Percentiles rank a stretch among this genome's conserved stretches.
phyloP scores from a whole-genome alignment of 129 eudicot genomes.

The Apium graveolens region DNA sequence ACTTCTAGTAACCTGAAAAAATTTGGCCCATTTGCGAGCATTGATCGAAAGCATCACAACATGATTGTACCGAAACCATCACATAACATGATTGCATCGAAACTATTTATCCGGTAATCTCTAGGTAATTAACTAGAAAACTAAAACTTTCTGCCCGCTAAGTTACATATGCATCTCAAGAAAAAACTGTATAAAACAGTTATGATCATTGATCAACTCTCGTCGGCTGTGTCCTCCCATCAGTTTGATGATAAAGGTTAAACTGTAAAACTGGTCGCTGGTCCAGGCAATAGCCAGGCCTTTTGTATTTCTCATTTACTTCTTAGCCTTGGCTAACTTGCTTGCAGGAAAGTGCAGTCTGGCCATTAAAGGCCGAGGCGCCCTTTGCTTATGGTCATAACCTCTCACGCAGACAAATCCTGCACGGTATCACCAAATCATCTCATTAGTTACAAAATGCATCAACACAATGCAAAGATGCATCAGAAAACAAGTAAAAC shows the following conservation, averaged over 20 bases:
- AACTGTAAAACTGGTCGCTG: conserved; percentile 23
- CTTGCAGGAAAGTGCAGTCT: conserved; percentile 80
- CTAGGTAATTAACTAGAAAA: background rate
- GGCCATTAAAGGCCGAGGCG: conserved; percentile 75
- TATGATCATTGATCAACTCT: conserved; percentile 34
- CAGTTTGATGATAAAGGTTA: conserved; percentile 4
- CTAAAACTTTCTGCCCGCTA: conserved; percentile 23
- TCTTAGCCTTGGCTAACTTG: conserved; percentile 46
- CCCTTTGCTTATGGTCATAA: conserved; percentile 53
- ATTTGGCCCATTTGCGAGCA: conserved; percentile 42
- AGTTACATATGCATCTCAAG: conserved; percentile 22
- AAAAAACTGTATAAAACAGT: conserved; percentile 30
- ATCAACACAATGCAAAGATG: background rate
- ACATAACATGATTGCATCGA: conserved; percentile 14
- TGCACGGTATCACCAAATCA: conserved; percentile 18
- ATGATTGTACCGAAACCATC: conserved; percentile 22
- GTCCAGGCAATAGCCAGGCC: conserved; percentile 15
- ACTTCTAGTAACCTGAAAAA: conserved; percentile 30
- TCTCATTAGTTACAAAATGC: conserved; percentile 10
- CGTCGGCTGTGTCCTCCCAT: conserved; percentile 1
- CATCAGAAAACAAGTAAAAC: background rate
- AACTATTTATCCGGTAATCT: conserved; percentile 9
- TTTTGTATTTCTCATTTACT: conserved; percentile 37
- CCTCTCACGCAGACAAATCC: conserved; percentile 95
- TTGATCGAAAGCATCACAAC: conserved; percentile 28